Evolutionary conservation across 257 asterid genomes (phyloP).

Genomic region (Primulina eburnea): DNA sequence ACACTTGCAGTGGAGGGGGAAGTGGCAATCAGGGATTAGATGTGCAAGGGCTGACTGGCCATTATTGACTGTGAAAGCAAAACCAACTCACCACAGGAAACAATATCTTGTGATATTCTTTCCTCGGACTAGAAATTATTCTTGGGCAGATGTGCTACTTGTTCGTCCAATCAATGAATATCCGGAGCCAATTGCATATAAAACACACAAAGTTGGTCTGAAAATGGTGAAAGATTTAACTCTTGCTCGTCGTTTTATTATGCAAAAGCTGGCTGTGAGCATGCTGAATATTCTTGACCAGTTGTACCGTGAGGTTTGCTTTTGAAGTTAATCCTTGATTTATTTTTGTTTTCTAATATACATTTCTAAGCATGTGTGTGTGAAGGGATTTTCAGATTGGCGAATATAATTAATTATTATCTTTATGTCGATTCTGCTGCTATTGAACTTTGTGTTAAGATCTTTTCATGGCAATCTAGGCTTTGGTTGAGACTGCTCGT

Average conservation of each 20-base stretch:
- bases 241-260: conserved; percentile 78
- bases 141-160: conserved; percentile 95
- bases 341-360: conserved; percentile 6
- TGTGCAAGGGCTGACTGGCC: conserved; percentile 97
- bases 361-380: conserved; percentile 1
- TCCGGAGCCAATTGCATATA: conserved; percentile 81
- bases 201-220: conserved; percentile 70
- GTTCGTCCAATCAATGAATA: conserved; percentile 77
- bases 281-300: conserved; percentile 80
- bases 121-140: conserved; percentile 82
- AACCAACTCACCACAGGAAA: conserved; percentile 93
- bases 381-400: neutral
- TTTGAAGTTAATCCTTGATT: conserved; percentile 19
- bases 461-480: conserved; percentile 51
- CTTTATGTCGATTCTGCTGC: conserved; percentile 7
- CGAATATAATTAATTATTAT: conserved; percentile 1
- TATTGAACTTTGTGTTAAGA: conserved; percentile 15
- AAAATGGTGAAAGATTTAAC: conserved; percentile 78
- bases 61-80: conserved; percentile 77
- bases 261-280: conserved; percentile 92
- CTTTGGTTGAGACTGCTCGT: conserved; percentile 74
- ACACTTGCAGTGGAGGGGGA: conserved; percentile 84
- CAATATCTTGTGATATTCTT: conserved; percentile 90
- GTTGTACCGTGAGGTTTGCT: conserved; percentile 76
- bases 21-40: conserved; percentile 97